Conservation (phyloP, 805 yeast species). For the Ogataea paradorogensis region DNA sequence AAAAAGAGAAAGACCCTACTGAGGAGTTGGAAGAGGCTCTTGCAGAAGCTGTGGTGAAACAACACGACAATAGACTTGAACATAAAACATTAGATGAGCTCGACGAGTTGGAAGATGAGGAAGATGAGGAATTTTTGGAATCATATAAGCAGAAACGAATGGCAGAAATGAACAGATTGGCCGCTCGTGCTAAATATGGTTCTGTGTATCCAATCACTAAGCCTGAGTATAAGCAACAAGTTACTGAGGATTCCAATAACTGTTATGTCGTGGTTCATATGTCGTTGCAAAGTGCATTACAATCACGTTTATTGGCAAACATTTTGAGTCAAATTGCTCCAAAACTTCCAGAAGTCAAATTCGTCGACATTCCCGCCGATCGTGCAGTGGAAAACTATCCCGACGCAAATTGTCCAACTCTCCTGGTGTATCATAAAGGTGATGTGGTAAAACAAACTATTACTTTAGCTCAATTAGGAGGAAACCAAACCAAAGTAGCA, state of each 20-base stretch:
- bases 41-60: slow-evolving; percentile 74
- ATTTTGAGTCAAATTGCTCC: slow-evolving; percentile 57
- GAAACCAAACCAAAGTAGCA: slow-evolving; percentile 62
- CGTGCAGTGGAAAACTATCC: slow-evolving; percentile 95
- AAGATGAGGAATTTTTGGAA: slow-evolving; percentile 85
- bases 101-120: slow-evolving; percentile 87
- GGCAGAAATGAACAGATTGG: slow-evolving; percentile 64
- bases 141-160: slow-evolving; percentile 74
- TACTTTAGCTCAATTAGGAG: slow-evolving; percentile 80
- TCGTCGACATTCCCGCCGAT: slow-evolving; percentile 86
- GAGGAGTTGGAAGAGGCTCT: slow-evolving; percentile 83
- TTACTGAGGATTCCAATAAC: slow-evolving; percentile 74
- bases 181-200: slow-evolving; percentile 62
- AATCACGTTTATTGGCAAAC: slow-evolving; percentile 66
- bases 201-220: slow-evolving; percentile 73
- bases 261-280: slow-evolving; percentile 74
- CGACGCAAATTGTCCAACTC: slow-evolving; percentile 84
- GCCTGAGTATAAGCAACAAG: slow-evolving; percentile 82
- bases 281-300: slow-evolving; percentile 63
- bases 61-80: slow-evolving; percentile 81
- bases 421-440: slow-evolving; percentile 74
- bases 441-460: slow-evolving; percentile 78
- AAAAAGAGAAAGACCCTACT: slow-evolving; percentile 84
- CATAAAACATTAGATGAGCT: slow-evolving; percentile 74
- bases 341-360: slow-evolving; percentile 77